A percentile compares a stretch with the other conserved stretches of the same genome.
Conservation (phyloP, 192 early-diverging fungal genomes). For the Umbelopsis vinacea region DNA sequence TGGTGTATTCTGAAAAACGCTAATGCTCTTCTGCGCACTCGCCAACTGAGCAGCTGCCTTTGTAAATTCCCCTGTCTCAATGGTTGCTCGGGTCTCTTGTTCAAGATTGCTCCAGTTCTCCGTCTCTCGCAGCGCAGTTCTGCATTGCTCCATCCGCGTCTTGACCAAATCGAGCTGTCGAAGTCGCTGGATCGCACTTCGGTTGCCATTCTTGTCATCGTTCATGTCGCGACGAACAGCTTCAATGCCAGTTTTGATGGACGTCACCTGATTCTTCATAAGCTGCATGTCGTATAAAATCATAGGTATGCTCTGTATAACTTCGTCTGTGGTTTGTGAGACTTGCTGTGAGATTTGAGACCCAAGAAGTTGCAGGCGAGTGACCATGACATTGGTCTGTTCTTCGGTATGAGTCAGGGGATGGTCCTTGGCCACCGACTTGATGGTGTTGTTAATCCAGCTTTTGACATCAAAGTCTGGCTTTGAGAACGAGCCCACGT, state of each 20-base stretch:
- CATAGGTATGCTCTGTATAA: conserved; percentile 62
- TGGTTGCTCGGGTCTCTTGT: conserved; percentile 64
- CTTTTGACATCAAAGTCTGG: conserved; percentile 64
- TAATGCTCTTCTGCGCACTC: conserved; percentile 69
- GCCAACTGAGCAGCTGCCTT: conserved; percentile 62
- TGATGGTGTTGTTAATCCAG: conserved; percentile 63
- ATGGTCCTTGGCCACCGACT: conserved; percentile 8
- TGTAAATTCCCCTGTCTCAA: conserved; percentile 64
- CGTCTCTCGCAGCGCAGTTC: conserved; percentile 66
- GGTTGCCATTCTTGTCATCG: conserved; percentile 34
- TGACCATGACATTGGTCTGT: conserved; percentile 56
- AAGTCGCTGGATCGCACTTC: conserved; percentile 61
- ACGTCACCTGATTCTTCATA: conserved; percentile 55
- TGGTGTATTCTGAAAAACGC: conserved; percentile 65
- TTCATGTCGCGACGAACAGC: conserved; percentile 48
- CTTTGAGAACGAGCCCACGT: conserved; percentile 23
- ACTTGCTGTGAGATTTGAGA: conserved; percentile 61
- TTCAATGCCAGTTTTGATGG: conserved; percentile 50
- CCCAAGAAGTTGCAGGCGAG: conserved; percentile 61
- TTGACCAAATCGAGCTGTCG: conserved; percentile 67
- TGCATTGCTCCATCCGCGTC: conserved; percentile 67
- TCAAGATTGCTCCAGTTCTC: conserved; percentile 83
- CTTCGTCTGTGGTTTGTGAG: conserved; percentile 56
- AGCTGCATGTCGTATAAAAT: conserved; percentile 65
- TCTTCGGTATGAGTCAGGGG: conserved; percentile 42